Conservation (phyloP, 192 early-diverging fungal genomes). For the Backusella sp. region DNA sequence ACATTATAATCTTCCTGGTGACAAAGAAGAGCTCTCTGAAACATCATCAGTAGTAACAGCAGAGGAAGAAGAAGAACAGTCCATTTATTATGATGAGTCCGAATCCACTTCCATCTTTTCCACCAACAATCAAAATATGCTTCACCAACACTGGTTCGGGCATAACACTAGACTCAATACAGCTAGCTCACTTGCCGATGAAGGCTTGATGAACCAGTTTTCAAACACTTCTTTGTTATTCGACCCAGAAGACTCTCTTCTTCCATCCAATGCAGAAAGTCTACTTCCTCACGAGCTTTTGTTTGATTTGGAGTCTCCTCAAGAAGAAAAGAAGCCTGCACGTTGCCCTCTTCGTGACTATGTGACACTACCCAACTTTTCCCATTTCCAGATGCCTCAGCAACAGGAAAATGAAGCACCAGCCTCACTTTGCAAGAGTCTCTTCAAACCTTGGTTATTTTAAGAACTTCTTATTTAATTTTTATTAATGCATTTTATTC, state of each 20-base stretch:
- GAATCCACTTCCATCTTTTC: slow-evolving; percentile 1
- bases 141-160: not conserved
- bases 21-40: not conserved
- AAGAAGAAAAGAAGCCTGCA: not conserved
- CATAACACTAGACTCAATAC: not conserved
- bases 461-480: not conserved
- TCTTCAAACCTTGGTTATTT: slow-evolving; percentile 14
- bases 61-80: not conserved
- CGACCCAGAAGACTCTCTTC: slow-evolving; percentile 9
- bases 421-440: not conserved
- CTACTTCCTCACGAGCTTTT: slow-evolving; percentile 15
- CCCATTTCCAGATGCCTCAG: slow-evolving; percentile 6
- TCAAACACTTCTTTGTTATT: not conserved
- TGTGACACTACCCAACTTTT: slow-evolving; percentile 2
- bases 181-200: not conserved
- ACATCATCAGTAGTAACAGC: not conserved
- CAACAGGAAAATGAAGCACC: not conserved
- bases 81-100: not conserved
- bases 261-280: slow-evolving; percentile 14
- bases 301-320: slow-evolving; percentile 11
- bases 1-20: slow-evolving; percentile 43
- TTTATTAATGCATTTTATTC: not conserved
- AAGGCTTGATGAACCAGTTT: not conserved
- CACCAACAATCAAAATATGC: not conserved
- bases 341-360: slow-evolving; percentile 17